Conservation (phyloP, 192 early-diverging fungal genomes). For the Coemansia sp. region DNA sequence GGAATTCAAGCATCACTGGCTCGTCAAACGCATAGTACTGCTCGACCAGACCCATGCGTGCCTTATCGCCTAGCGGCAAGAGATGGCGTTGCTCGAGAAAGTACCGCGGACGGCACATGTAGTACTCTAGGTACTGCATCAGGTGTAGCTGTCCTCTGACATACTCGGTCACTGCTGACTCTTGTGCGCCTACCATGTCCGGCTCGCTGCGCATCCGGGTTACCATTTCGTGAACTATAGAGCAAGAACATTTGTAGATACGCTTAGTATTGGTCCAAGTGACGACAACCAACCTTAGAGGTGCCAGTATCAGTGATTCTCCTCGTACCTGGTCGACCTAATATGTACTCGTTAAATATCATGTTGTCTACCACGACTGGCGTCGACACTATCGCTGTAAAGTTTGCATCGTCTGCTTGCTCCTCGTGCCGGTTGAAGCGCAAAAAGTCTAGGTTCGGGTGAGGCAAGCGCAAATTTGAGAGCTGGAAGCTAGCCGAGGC, state of each 20-base stretch:
- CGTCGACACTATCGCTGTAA: constrained; percentile 31
- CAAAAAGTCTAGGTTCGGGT: constrained; percentile 33
- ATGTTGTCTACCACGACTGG: constrained; percentile 21
- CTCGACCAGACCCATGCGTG: constrained; percentile 19
- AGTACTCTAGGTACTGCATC: constrained; percentile 33
- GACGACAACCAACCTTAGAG: neutral
- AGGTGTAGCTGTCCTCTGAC: constrained; percentile 28
- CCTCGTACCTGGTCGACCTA: constrained; percentile 19
- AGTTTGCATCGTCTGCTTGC: constrained; percentile 25
- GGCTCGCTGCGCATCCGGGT: constrained; percentile 18
- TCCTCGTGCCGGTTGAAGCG: constrained; percentile 30
- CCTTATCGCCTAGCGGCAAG: constrained; percentile 21
- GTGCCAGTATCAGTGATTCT: neutral
- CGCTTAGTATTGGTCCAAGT: neutral
- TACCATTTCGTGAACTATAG: constrained; percentile 19
- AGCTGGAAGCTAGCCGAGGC: constrained; percentile 26
- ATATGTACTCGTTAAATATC: constrained; percentile 25
- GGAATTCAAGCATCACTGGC: constrained; percentile 29
- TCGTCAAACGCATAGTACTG: constrained; percentile 34
- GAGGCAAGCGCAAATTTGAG: constrained; percentile 29
- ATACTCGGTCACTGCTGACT: constrained; percentile 21
- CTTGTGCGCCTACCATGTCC: constrained; percentile 20
- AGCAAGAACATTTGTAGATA: neutral
- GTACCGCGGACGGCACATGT: constrained; percentile 28
- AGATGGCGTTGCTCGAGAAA: constrained; percentile 31